Base-by-base conservation (phyloP, 1,284 basidiomycete species). In the Leccinum cinnamomeum region DNA sequence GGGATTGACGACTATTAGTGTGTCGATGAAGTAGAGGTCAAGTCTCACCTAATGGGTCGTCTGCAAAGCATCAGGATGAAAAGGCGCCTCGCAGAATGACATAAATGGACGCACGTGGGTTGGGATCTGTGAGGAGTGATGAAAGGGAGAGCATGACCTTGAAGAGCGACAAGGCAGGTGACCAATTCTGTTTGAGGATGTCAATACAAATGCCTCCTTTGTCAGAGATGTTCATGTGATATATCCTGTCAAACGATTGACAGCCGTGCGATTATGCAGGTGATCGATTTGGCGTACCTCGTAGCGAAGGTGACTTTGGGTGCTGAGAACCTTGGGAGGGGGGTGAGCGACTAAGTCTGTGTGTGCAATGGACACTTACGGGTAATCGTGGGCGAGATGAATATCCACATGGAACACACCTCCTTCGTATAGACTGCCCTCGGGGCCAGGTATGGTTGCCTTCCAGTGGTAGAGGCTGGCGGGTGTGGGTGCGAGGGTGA, bases 161-260 rank as follows among this genome's bases (percentile, higher is more conserved):
- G 82, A 92, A 95, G 48, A 96, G 80, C 2, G 93, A 95, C 35
- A 96, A 78, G 1, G 94, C 94, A 2, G 94, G 94, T 0, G 92
- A 94, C 94, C 94, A 96, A 68, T 92, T 91, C 69, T 86, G 84
- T 78, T 96, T 95, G 64, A 95, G 82, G 55, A 95, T 91, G 76
- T 95, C 88, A 66, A 90, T 89, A 70, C 89, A 91, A 58, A 91
- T 85, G 66, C 80, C 82, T 53, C 89, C 89, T 57, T 84, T 83
- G 58, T 90, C 88, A 60, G 89, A 89, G 62, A 96, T 92, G 72
- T 96, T 96, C 90, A 95, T 95, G 71, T 96, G 94, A 72, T 95
- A 95, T 73, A 95, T 93, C 71, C 91, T 93, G 51, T 23, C n/a
- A 48, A 12, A 16, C n/a, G 10, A 53, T 73, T 12, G 50, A 33